Base-by-base conservation (phyloP, 192 early-diverging fungal species). In the Coemansia sp. region DNA sequence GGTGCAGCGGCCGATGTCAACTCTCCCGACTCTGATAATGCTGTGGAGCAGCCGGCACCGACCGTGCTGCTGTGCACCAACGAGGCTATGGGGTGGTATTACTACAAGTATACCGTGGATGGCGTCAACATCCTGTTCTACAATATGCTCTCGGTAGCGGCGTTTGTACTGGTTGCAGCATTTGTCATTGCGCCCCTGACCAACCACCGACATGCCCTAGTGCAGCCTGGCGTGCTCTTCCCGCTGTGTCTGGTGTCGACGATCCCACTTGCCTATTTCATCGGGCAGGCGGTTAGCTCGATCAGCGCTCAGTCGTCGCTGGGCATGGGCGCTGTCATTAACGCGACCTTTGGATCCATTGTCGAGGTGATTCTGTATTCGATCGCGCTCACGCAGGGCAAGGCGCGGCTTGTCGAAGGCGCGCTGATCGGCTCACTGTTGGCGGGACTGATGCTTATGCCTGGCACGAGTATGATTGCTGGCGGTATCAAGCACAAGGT, bases 41-140 rank as follows among this genome's bases (percentile, higher is more conserved):
- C 51, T 39, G 70, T 70, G 60, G 85, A 72, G 76, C 76, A 70
- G 70, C 78, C 67, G n/a, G 68, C 71, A 41, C 77, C 71, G 11
- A 79, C 76, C 24, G 83, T 96, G 51, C 82, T 99, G 45, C 84
- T 99, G 50, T 96, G 94, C 77, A 94, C 91, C 0, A 92, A 94
- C 62, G 86, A 91, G 48, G 95, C 95, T 1, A 82, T 93, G 31
- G 97, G 97, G n/a, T 84, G 88, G 61, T 91, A 92, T 77, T 99
- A 97, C 84, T 95, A 95, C 88, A 97, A 97, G 82, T 97, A 94
- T 82, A 97, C 95, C 1, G 87, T 93, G 20, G 94, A 95, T 40
- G 97, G 97, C 29, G 91, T 97, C 85, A 99, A 98, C 85, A 94
- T 99, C 65, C 89, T 97, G 62, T 91, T 99, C 75, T 92, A 98